A percentile compares a stretch with the other conserved stretches of the same genome.
Evolutionary conservation across 495 filamentous ascomycete genomes (phyloP).

Genomic region (Sordaria brevicollis): DNA sequence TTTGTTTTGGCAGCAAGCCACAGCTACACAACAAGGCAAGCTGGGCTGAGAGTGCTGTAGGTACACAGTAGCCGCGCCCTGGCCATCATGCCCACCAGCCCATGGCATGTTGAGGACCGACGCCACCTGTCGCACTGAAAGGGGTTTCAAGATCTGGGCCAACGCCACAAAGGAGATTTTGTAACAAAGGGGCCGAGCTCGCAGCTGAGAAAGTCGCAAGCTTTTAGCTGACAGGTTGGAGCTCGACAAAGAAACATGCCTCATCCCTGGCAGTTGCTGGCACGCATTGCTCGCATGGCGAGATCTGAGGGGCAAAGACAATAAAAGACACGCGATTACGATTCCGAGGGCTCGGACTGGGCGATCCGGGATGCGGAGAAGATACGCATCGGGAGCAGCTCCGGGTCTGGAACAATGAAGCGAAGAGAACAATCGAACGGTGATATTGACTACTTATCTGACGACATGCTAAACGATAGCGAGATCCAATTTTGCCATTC

Average conservation of each 20-base stretch:
- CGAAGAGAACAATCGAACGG: not conserved
- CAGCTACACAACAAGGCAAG: not conserved
- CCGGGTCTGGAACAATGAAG: not conserved
- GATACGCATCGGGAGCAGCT: not conserved
- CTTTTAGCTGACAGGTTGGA: not conserved
- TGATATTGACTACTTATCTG: not conserved
- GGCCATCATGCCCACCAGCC: not conserved
- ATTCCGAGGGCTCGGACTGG: not conserved
- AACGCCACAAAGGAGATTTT: not conserved
- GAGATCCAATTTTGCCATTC: not conserved
- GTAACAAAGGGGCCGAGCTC: not conserved
- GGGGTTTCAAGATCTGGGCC: not conserved
- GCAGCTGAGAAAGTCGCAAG: not conserved
- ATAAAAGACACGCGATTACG: not conserved
- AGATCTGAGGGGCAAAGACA: not conserved
- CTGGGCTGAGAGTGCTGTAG: not conserved
- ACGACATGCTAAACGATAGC: not conserved
- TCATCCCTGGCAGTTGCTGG: too few relatives aligned
- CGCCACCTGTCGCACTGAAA: not conserved
- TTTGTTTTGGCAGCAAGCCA: not conserved
- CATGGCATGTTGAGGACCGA: not conserved
- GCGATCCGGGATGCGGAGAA: not conserved
- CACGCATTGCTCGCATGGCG: not conserved
- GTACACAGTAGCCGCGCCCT: not conserved
- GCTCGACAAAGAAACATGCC: not conserved